phyloP scores from a whole-genome alignment of 2,329 filamentous ascomycete genomes.

The Mycosphaerella sp. region DNA sequence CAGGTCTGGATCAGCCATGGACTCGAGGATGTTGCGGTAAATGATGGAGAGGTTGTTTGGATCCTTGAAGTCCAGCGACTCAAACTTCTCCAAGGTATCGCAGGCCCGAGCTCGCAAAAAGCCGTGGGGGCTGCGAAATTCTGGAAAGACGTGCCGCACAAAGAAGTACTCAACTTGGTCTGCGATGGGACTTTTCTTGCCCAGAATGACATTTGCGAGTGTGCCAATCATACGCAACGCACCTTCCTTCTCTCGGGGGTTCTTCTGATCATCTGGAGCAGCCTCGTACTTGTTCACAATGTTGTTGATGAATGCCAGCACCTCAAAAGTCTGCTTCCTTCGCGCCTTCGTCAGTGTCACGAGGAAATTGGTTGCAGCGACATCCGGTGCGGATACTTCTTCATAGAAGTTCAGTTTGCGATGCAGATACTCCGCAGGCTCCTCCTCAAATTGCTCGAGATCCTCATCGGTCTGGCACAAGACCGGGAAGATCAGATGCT shows the following conservation, averaged over 20 bases:
- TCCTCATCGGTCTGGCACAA: conserved; percentile 89
- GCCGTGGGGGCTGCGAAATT: conserved; percentile 87
- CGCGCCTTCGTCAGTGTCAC: conserved; percentile 90
- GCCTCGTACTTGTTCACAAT: conserved; percentile 90
- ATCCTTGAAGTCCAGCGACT: conserved; percentile 95
- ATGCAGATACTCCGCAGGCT: conserved; percentile 95
- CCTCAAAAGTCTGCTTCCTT: conserved; percentile 91
- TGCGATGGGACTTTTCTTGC: conserved; percentile 97
- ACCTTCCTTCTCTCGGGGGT: conserved; percentile 91
- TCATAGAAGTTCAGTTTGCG: conserved; percentile 97
- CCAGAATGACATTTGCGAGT: conserved; percentile 83
- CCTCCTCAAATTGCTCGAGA: conserved; percentile 84
- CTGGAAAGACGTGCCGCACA: conserved; percentile 95
- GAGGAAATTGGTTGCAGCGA: conserved; percentile 93
- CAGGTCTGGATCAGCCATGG: conserved; percentile 89
- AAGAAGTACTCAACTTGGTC: conserved; percentile 98
- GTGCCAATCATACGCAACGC: conserved; percentile 96
- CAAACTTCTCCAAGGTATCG: conserved; percentile 96
- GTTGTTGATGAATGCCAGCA: conserved; percentile 89
- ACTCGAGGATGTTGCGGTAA: conserved; percentile 93
- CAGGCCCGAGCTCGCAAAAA: conserved; percentile 92
- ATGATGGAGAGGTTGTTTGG: conserved; percentile 91
- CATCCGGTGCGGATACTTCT: conserved; percentile 89
- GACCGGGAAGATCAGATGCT: conserved; percentile 92
- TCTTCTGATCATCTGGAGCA: conserved; percentile 80